Percentiles rank a stretch among this genome's conserved stretches.
These are phyloP conservation scores for Pythium phragmiticola DNA, from an alignment of 352 stramenopile genomes.

Conservation along the genomic window DNA sequence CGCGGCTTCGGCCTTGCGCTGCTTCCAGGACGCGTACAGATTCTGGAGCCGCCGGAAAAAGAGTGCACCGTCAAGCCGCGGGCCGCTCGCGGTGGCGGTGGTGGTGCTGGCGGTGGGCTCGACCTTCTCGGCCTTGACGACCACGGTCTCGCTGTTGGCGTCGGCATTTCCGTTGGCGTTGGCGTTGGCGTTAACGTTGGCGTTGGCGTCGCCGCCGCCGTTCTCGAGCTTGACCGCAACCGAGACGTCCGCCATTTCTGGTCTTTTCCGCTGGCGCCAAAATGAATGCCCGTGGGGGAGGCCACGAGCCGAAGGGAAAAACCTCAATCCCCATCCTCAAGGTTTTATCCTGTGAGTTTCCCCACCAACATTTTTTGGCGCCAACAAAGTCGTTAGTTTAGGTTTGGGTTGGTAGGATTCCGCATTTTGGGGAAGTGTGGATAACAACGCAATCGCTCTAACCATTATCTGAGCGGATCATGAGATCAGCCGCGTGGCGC, in stretches of 20 bases:
- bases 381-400: constrained; percentile 18
- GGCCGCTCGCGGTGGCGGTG: constrained; percentile 21
- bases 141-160: neutral
- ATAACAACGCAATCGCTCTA: neutral
- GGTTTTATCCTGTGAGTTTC: constrained; percentile 22
- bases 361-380: constrained; percentile 28
- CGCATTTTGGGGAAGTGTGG: constrained; percentile 5
- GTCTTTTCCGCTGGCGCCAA: constrained; percentile 22
- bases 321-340: constrained; percentile 7
- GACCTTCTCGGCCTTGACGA: constrained; percentile 33
- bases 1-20: constrained; percentile 39
- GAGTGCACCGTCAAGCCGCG: constrained; percentile 55
- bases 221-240: constrained; percentile 20
- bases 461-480: neutral
- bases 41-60: constrained; percentile 84
- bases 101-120: constrained; percentile 23
- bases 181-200: neutral
- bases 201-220: constrained; percentile 2
- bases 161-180: neutral
- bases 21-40: constrained; percentile 71
- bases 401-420: neutral
- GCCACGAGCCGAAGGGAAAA: constrained; percentile 10
- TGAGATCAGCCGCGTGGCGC: constrained; percentile 9
- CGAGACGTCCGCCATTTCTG: constrained; percentile 20
- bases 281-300: constrained; percentile 9